These are phyloP conservation scores for Schwanniomyces vanrijiae DNA, from an alignment of 805 yeast genomes.

Conservation along the genomic window DNA sequence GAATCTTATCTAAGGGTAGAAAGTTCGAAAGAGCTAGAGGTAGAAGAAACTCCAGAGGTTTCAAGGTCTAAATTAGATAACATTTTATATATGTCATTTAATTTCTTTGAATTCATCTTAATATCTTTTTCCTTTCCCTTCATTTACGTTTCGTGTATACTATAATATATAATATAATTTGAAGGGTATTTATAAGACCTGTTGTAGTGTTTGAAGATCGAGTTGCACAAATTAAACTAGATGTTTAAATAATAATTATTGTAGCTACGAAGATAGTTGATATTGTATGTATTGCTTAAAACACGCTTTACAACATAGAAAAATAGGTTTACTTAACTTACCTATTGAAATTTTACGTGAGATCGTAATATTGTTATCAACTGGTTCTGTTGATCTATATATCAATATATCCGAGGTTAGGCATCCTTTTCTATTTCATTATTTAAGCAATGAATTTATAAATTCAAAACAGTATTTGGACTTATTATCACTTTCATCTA, in stretches of 20 bases:
- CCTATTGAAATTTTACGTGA: conserved; percentile 18
- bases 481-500: conserved; percentile 20
- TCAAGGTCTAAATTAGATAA: conserved; percentile 83
- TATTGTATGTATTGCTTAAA: background rate
- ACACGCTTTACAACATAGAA: background rate
- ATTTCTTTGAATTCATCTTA: conserved; percentile 3
- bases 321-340: conserved; percentile 6
- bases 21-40: conserved; percentile 99
- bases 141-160: conserved; percentile 11
- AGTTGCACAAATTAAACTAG: background rate
- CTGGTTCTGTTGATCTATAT: conserved; percentile 7
- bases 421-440: conserved; percentile 5
- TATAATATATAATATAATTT: conserved; percentile 2
- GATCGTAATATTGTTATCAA: conserved; percentile 13
- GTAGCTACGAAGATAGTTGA: too few relatives aligned
- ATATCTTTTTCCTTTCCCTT: conserved; percentile 7
- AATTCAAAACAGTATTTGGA: conserved; percentile 7
- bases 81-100: conserved; percentile 3
- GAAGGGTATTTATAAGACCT: background rate
- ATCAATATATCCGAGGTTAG: background rate
- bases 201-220: background rate
- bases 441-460: conserved; percentile 8
- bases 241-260: background rate
- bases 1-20: conserved; percentile 96
- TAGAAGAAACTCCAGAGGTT: conserved; percentile 98